Conservation (phyloP, 2,329 filamentous ascomycete genomes). For the Periconia digitata region DNA sequence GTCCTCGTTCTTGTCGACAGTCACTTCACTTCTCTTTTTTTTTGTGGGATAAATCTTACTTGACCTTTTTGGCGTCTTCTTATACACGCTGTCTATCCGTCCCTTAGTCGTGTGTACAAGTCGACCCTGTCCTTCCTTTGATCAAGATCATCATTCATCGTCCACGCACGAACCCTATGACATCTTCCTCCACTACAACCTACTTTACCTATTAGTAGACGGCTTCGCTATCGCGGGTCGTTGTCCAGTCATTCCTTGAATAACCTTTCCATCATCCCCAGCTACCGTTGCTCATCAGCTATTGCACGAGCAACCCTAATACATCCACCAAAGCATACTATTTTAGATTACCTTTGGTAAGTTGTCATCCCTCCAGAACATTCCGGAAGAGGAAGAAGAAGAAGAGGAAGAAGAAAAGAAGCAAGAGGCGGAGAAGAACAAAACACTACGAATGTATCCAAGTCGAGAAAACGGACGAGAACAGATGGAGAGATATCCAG, state of each 20-base stretch:
- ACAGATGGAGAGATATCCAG: no score
- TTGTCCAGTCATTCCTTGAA: conserved; percentile 46
- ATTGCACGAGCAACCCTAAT: conserved; percentile 2
- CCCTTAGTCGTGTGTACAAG: conserved; percentile 29
- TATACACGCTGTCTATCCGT: conserved; percentile 30
- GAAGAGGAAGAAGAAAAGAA: no score
- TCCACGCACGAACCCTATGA: conserved; percentile 35
- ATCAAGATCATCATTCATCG: conserved; percentile 18
- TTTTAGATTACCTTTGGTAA: neutral
- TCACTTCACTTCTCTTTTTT: conserved; percentile 40
- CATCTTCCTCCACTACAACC: conserved; percentile 27
- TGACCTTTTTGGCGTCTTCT: no score
- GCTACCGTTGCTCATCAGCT: conserved; percentile 25
- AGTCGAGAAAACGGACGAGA: no score
- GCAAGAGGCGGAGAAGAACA: no score
- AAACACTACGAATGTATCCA: no score
- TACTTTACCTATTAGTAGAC: conserved; percentile 43
- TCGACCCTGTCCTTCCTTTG: conserved; percentile 45
- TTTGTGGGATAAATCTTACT: neutral
- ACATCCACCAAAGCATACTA: neutral
- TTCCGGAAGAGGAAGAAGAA: neutral
- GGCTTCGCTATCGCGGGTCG: conserved; percentile 42
- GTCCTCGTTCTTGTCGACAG: conserved; percentile 2
- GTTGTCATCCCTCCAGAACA: neutral
- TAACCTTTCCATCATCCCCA: conserved; percentile 5